Percentiles rank a stretch among this genome's conserved stretches.
Conservation (phyloP, 176 grass and related monocot genomes). For the Carex kokanica region DNA sequence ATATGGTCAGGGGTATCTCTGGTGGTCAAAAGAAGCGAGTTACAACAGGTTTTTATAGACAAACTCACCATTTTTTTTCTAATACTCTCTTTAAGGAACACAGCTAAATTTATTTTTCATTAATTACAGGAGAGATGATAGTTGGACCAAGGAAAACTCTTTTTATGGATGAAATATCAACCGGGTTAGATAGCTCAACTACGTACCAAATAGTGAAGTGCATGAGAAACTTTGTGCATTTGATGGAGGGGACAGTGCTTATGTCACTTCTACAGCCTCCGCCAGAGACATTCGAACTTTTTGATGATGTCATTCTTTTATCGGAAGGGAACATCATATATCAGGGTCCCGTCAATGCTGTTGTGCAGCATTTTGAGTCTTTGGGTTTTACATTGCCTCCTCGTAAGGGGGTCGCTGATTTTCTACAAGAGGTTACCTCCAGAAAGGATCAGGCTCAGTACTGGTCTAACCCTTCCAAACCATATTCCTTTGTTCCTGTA, state of each 20-base stretch:
- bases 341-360: conserved; percentile 43
- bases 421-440: conserved; percentile 78
- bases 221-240: conserved; percentile 69
- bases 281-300: conserved; percentile 75
- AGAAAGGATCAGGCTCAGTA: conserved; percentile 77
- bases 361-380: conserved; percentile 48
- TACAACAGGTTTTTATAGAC: conserved; percentile 50
- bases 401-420: conserved; percentile 70
- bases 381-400: conserved; percentile 56
- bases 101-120: background rate
- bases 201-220: conserved; percentile 81
- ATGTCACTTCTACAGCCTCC: conserved; percentile 83
- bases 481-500: conserved; percentile 46
- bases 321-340: conserved; percentile 70
- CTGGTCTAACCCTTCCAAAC: conserved; percentile 47
- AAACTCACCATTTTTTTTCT: background rate
- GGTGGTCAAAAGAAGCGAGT: conserved; percentile 77
- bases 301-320: conserved; percentile 74
- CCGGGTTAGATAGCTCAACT: conserved; percentile 70
- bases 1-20: conserved; percentile 80
- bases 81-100: background rate
- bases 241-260: conserved; percentile 72
- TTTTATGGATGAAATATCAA: conserved; percentile 91
- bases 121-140: conserved; percentile 68
- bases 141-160: conserved; percentile 68